Percentiles rank a stretch among this genome's conserved stretches.
phyloP scores from a whole-genome alignment of 2,329 filamentous ascomycete genomes.

The Trichoderma harzianum region DNA sequence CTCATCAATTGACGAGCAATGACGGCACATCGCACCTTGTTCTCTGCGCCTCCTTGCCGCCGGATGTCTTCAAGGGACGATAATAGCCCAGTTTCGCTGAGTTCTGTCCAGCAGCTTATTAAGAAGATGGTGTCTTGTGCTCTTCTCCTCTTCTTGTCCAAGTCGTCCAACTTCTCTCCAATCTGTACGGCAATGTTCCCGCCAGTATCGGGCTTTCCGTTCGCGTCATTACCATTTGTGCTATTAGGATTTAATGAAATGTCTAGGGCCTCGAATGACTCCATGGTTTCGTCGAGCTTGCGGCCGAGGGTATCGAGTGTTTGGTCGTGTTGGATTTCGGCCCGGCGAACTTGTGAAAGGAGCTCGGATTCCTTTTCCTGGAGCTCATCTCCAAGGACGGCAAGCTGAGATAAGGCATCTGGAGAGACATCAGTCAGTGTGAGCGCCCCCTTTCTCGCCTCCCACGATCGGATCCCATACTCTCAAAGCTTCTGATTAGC shows the following conservation, averaged over 20 bases:
- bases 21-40: conserved; percentile 89
- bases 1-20: conserved; percentile 91
- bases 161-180: conserved; percentile 86
- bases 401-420: conserved; percentile 67
- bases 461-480: conserved; percentile 36
- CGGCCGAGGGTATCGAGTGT: conserved; percentile 83
- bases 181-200: conserved; percentile 94
- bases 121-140: conserved; percentile 93
- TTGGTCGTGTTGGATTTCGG: conserved; percentile 87
- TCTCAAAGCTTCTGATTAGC: conserved; percentile 91
- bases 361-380: conserved; percentile 89
- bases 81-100: conserved; percentile 84
- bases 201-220: conserved; percentile 50
- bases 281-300: conserved; percentile 89
- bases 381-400: conserved; percentile 73
- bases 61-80: conserved; percentile 86
- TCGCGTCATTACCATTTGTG: conserved; percentile 32
- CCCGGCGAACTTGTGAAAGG: conserved; percentile 81
- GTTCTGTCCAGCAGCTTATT: conserved; percentile 95
- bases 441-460: too few species aligned
- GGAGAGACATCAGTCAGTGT: background rate
- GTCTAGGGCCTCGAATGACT: conserved; percentile 87
- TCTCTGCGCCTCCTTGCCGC: conserved; percentile 78
- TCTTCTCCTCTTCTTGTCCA: conserved; percentile 85
- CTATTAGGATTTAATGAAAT: conserved; percentile 68